A percentile compares a stretch with the other conserved stretches of the same genome.
These are phyloP conservation scores for Megacollybia marginata DNA, from an alignment of 768 basidiomycete genomes.

Conservation along the genomic window DNA sequence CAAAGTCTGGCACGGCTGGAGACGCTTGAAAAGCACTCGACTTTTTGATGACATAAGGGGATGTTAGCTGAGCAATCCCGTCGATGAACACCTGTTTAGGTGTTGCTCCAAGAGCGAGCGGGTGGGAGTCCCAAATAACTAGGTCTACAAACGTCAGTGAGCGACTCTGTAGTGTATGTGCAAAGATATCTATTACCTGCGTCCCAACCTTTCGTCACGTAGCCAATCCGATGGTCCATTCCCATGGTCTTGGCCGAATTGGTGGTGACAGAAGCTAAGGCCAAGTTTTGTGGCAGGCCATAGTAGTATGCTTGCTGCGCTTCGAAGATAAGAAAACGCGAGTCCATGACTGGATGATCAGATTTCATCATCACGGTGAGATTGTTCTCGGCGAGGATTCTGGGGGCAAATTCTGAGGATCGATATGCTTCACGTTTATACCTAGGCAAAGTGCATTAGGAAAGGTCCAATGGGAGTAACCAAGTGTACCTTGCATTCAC, in stretches of 20 bases:
- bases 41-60: slow-evolving; percentile 44
- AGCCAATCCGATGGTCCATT: slow-evolving; percentile 78
- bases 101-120: slow-evolving; percentile 78
- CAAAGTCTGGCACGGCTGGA: slow-evolving; percentile 64
- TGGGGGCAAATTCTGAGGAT: slow-evolving; percentile 73
- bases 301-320: slow-evolving; percentile 82
- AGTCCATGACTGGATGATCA: slow-evolving; percentile 59
- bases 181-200: slow-evolving; percentile 38
- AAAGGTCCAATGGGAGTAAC: background rate
- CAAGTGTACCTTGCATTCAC: slow-evolving; percentile 26
- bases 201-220: slow-evolving; percentile 68
- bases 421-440: slow-evolving; percentile 81
- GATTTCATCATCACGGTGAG: slow-evolving; percentile 74
- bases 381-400: slow-evolving; percentile 61
- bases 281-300: slow-evolving; percentile 62
- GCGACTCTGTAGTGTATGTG: background rate
- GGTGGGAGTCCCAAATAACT: slow-evolving; percentile 81
- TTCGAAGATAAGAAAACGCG: slow-evolving; percentile 73
- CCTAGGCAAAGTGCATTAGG: slow-evolving; percentile 21
- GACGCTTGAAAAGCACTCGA: slow-evolving; percentile 32
- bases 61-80: slow-evolving; percentile 67
- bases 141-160: slow-evolving; percentile 38
- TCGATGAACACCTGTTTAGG: slow-evolving; percentile 87
- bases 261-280: slow-evolving; percentile 69
- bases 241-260: slow-evolving; percentile 54